Evolutionary conservation across 306 rosid genomes (phyloP), one percentile per base, ranked within the genome.

Genomic region (Gleditsia sinensis): DNA sequence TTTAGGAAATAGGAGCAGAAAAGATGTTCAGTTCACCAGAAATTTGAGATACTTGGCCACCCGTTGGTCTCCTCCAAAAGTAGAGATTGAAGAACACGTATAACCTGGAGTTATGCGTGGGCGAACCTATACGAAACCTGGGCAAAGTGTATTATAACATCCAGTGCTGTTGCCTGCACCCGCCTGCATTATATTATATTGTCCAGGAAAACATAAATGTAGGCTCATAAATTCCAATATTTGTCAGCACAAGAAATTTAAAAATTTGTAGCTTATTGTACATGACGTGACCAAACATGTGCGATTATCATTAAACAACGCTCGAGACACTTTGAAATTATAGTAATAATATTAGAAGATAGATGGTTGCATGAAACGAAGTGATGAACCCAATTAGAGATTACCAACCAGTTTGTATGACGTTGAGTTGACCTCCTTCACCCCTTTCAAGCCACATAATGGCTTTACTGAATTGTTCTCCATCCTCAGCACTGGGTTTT

Each of bases 51-150:
- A 69, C 21, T 9, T 25, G 16, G 16, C 25, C 0, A 62, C 72
- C 20, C 32, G 17, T 17, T 56, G 75, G 11, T 5, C 14, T 14
- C 80, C 80, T 4, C 71, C 61, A 9, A 5, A 17, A 1, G 24
- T 42, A 11, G 84, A 75, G 3, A 57, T 1, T 0, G n/a, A 0
- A n/a, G 7, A 0, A 4, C 69, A 27, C n/a, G 20, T 1, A 0
- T 3, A 1, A 1, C 48, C 25, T 0, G 46, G 74, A 25, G 60
- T 1, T 17, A 63, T 8, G 0, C 17, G 33, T 21, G 2, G 49
- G 57, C 61, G 7, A 9, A 53, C 21, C 67, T 75, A 80, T 28
- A 80, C 77, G 34, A 80, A 75, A 40, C 77, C 80, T 1, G 23
- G 68, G 65, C 84, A 75, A 4, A 20, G 19, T 33, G 61, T 48